Conservation (phyloP, 1,284 basidiomycete genomes). For the Ustilago sp. region DNA sequence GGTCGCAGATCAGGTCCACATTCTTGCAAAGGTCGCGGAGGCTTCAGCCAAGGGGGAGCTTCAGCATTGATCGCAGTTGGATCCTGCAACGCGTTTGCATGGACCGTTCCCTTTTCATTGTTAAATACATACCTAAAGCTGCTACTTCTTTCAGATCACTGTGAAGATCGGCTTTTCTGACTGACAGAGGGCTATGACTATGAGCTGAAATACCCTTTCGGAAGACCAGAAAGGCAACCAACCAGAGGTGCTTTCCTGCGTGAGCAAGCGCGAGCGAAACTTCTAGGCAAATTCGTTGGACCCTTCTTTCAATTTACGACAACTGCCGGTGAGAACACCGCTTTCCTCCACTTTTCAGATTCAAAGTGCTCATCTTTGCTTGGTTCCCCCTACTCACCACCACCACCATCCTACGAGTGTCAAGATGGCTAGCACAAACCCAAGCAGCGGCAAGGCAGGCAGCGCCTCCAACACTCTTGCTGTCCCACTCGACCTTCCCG, state of each 20-base stretch:
- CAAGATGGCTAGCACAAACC: conserved; percentile 20
- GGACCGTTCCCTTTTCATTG: too few relatives aligned
- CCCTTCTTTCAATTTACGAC: conserved; percentile 8
- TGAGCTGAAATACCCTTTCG: background rate
- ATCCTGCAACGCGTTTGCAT: background rate
- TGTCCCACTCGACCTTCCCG: conserved; percentile 39
- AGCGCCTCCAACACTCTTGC: background rate
- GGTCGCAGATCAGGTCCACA: conserved; percentile 82
- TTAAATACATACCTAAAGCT: background rate
- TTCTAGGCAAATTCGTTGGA: conserved; percentile 15
- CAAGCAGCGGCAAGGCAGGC: background rate
- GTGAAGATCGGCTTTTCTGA: background rate
- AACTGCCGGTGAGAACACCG: conserved; percentile 13
- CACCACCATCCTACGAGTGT: background rate
- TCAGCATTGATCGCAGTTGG: conserved; percentile 31
- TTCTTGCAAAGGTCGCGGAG: conserved; percentile 76
- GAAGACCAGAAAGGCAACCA: background rate
- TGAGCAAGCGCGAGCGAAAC: conserved; percentile 5
- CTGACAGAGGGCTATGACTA: background rate
- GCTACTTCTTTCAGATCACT: background rate
- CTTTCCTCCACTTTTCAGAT: conserved; percentile 1
- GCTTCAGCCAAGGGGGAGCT: conserved; percentile 70
- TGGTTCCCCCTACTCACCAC: background rate
- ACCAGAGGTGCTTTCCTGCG: background rate
- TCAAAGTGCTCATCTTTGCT: background rate